Evolutionary conservation across 495 filamentous ascomycete genomes (phyloP).

Genomic region (Thermochaetoides thermophila): DNA sequence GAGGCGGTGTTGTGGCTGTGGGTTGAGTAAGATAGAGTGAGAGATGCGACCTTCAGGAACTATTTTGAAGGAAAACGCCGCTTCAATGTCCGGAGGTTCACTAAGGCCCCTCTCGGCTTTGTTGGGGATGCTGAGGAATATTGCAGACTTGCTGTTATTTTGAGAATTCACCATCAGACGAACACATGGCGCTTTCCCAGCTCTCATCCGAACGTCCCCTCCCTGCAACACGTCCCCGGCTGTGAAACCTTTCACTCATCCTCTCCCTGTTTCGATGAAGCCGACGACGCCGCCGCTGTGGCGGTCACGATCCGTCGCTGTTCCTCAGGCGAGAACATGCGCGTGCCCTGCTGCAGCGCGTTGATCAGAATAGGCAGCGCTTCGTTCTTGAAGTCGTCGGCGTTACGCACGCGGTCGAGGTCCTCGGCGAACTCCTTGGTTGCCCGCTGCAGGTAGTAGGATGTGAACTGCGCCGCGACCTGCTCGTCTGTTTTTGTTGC

Average conservation of each 20-base stretch:
- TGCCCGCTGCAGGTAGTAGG: constrained; percentile 48
- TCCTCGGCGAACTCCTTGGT: constrained; percentile 59
- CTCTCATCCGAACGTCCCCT: too few species aligned
- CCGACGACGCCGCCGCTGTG: constrained; percentile 2
- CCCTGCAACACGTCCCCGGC: too few species aligned
- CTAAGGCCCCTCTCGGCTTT: too few species aligned
- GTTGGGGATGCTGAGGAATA: too few species aligned
- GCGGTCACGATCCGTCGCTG: constrained; percentile 24
- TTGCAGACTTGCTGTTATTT: too few species aligned
- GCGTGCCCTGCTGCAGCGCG: constrained; percentile 49
- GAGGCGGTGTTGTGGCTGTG: too few species aligned
- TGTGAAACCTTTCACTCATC: not conserved
- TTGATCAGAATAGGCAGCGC: constrained; percentile 46
- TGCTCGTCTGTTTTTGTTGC: constrained; percentile 20
- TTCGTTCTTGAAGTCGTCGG: constrained; percentile 51
- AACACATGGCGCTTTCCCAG: too few species aligned
- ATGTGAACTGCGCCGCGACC: constrained; percentile 35
- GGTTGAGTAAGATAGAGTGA: too few species aligned
- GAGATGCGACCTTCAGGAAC: too few species aligned
- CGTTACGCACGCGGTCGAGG: constrained; percentile 47
- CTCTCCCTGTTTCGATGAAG: not conserved
- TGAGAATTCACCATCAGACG: too few species aligned
- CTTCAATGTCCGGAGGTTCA: too few species aligned
- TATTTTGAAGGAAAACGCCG: too few species aligned
- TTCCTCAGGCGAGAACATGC: constrained; percentile 30